Evolutionary conservation across 192 early-diverging fungal species (phyloP).

Genomic region (Spizellomyces sp.): DNA sequence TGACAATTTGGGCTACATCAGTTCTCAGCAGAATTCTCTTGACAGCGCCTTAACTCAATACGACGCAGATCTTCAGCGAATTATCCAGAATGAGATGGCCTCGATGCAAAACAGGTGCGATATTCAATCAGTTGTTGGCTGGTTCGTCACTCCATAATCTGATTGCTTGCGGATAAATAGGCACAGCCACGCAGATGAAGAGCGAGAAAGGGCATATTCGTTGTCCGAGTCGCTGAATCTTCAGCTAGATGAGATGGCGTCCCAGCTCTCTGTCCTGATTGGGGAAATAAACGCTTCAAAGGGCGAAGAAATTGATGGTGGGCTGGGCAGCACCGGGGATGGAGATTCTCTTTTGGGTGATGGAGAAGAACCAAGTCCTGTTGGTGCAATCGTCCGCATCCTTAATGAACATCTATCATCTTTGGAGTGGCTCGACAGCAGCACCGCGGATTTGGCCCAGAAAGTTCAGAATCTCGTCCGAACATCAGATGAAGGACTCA

Average conservation of each 20-base stretch:
- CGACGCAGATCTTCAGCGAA: conserved; percentile 65
- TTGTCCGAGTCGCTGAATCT: conserved; percentile 84
- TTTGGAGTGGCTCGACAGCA: conserved; percentile 89
- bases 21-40: conserved; percentile 82
- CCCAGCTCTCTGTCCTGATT: conserved; percentile 77
- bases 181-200: conserved; percentile 69
- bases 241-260: conserved; percentile 85
- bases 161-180: conserved; percentile 2
- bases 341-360: not conserved
- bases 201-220: conserved; percentile 82
- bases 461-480: conserved; percentile 57
- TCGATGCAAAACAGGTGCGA: conserved; percentile 27
- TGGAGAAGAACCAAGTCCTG: conserved; percentile 44
- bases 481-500: conserved; percentile 35
- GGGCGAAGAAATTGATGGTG: conserved; percentile 28
- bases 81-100: conserved; percentile 18
- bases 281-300: conserved; percentile 80
- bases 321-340: conserved; percentile 24
- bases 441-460: conserved; percentile 56
- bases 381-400: conserved; percentile 83
- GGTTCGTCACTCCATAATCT: not conserved
- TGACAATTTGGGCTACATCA: conserved; percentile 84
- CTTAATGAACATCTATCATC: conserved; percentile 89
- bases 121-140: not conserved
- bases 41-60: conserved; percentile 77